A percentile compares a stretch with the other conserved stretches of the same genome.
Evolutionary conservation across 116 monocot genomes (phyloP).

Genomic region (Phalaenopsis hybrid): DNA sequence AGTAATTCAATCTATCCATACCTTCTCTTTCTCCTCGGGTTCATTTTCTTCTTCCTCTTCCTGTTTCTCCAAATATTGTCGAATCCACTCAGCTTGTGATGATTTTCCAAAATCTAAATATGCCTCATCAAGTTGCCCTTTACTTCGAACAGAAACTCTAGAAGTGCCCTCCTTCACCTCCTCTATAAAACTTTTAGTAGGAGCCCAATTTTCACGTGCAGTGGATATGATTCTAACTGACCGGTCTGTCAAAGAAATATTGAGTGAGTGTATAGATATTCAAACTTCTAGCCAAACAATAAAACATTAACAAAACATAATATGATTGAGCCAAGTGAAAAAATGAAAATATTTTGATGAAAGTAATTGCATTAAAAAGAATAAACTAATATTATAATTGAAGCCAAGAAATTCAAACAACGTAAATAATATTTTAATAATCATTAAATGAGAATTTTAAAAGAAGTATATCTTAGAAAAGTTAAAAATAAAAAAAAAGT

Average conservation of each 20-base stretch:
- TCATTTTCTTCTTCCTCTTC: constrained; percentile 42
- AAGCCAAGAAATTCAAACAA: neutral
- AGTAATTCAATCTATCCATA: constrained; percentile 4
- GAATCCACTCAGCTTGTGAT: constrained; percentile 85
- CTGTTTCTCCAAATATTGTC: constrained; percentile 66
- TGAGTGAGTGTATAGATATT: neutral
- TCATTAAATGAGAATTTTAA: neutral
- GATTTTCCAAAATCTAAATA: constrained; percentile 54
- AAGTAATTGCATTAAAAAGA: neutral
- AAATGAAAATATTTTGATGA: neutral
- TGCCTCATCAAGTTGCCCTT: constrained; percentile 27
- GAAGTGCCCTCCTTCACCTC: constrained; percentile 24
- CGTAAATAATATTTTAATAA: neutral
- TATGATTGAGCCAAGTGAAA: neutral
- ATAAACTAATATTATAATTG: neutral
- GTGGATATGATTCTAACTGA: constrained; percentile 67
- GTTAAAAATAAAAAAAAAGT: neutral
- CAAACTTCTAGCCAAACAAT: neutral
- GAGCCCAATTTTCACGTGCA: constrained; percentile 63
- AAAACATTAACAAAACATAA: neutral
- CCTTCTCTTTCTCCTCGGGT: constrained; percentile 25
- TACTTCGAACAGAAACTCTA: constrained; percentile 26
- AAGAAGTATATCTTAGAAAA: neutral
- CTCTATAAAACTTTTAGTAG: constrained; percentile 32
- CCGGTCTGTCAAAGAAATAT: constrained; percentile 20